Conservation (phyloP, 805 yeast species). For the Sugiyamaella mastotermitis region DNA sequence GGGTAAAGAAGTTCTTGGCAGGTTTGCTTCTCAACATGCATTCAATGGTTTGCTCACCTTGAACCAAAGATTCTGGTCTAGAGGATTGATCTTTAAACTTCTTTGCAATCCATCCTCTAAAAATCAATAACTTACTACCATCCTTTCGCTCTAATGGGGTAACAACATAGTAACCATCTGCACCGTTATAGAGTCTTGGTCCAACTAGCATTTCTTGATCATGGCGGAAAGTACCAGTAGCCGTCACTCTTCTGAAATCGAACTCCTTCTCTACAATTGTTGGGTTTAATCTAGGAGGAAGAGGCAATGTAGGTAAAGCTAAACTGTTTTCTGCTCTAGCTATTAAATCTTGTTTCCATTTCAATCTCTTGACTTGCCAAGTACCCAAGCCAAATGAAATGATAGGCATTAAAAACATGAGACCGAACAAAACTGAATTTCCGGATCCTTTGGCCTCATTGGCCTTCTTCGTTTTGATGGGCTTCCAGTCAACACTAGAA, state of each 20-base stretch:
- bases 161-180: conserved; percentile 69
- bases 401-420: conserved; percentile 69
- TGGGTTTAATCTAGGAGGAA: conserved; percentile 55
- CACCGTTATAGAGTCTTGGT: conserved; percentile 70
- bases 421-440: conserved; percentile 32
- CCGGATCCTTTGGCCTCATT: conserved; percentile 10
- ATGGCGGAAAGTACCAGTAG: conserved; percentile 76
- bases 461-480: conserved; percentile 45
- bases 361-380: conserved; percentile 83
- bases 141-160: conserved; percentile 80
- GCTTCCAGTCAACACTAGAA: conserved; percentile 70
- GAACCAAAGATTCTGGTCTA: conserved; percentile 64
- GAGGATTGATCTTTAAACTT: conserved; percentile 47
- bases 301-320: conserved; percentile 61
- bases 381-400: conserved; percentile 80
- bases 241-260: conserved; percentile 74
- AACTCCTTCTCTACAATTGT: conserved; percentile 54
- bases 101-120: conserved; percentile 88
- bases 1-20: conserved; percentile 61
- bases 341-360: conserved; percentile 83
- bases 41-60: conserved; percentile 62
- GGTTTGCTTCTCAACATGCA: conserved; percentile 70
- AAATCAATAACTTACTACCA: conserved; percentile 72
- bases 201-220: conserved; percentile 87
- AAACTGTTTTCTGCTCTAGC: conserved; percentile 78